Percentiles rank a stretch among this genome's conserved stretches.
phyloP scores from a whole-genome alignment of 768 basidiomycete species.

The Galerina marginata region DNA sequence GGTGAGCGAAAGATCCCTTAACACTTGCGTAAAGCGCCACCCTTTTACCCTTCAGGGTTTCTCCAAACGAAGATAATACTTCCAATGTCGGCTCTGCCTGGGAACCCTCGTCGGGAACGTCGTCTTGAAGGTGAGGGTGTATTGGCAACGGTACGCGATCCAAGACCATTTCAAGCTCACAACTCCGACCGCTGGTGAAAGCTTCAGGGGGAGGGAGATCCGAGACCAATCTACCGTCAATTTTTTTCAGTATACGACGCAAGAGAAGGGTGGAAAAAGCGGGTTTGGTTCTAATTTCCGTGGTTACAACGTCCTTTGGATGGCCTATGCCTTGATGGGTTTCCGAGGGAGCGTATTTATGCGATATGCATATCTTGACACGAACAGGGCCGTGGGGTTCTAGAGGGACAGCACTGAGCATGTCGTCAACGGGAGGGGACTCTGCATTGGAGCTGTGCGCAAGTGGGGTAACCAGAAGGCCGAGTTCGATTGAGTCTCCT shows the following conservation, averaged over 20 bases:
- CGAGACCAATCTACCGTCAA: constrained; percentile 56
- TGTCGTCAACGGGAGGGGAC: constrained; percentile 25
- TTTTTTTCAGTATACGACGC: constrained; percentile 62
- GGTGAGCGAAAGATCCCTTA: constrained; percentile 88
- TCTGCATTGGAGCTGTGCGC: not conserved
- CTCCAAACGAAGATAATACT: constrained; percentile 80
- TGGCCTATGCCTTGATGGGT: constrained; percentile 24
- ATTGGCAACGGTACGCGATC: constrained; percentile 60
- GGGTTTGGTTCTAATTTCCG: constrained; percentile 49
- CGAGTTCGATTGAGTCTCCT: constrained; percentile 88
- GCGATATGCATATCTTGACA: constrained; percentile 54
- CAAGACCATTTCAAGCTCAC: constrained; percentile 69
- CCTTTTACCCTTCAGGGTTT: constrained; percentile 81
- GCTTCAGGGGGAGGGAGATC: constrained; percentile 48
- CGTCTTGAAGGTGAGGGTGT: constrained; percentile 41
- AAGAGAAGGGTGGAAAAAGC: constrained; percentile 56
- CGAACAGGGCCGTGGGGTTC: constrained; percentile 42
- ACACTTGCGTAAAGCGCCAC: constrained; percentile 86
- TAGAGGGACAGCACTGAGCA: constrained; percentile 25
- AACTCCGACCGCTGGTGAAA: constrained; percentile 56
- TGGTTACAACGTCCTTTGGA: constrained; percentile 22
- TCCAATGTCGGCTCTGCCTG: constrained; percentile 80
- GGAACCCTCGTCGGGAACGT: constrained; percentile 55
- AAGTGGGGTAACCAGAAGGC: constrained; percentile 58
- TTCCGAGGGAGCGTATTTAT: constrained; percentile 44